Conservation (phyloP, 306 rosid species). For the Cercis canadensis region DNA sequence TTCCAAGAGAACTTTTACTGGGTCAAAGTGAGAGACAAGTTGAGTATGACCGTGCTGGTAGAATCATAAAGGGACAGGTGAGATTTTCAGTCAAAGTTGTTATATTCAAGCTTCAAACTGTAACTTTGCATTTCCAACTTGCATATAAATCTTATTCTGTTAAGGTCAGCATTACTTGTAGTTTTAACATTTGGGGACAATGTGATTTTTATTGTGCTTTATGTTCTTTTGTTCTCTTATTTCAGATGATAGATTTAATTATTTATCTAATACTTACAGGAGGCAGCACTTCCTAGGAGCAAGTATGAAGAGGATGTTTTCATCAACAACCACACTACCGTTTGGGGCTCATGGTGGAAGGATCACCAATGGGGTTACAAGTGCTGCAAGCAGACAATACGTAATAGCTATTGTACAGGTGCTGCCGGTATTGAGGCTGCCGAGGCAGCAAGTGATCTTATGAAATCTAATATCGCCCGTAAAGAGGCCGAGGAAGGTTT, state of each 20-base stretch:
- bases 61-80: slow-evolving; percentile 62
- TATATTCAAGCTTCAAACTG: background rate
- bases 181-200: no score
- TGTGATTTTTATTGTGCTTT: background rate
- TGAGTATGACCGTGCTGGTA: slow-evolving; percentile 66
- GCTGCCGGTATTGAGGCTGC: slow-evolving; percentile 58
- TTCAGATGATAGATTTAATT: no score
- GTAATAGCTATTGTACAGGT: slow-evolving; percentile 55
- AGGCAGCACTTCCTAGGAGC: slow-evolving; percentile 53
- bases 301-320: slow-evolving; percentile 61
- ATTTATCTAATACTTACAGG: slow-evolving; percentile 28
- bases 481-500: slow-evolving; percentile 64
- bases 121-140: background rate
- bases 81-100: background rate
- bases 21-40: slow-evolving; percentile 70
- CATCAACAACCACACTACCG: slow-evolving; percentile 65
- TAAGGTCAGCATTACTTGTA: no score
- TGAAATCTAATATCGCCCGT: slow-evolving; percentile 82
- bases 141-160: no score
- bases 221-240: background rate
- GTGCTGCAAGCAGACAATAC: slow-evolving; percentile 63
- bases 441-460: slow-evolving; percentile 66
- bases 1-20: slow-evolving; percentile 65
- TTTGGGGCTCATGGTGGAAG: slow-evolving; percentile 86
- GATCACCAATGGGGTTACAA: slow-evolving; percentile 82